phyloP scores from a whole-genome alignment of 2,329 filamentous ascomycete species.

The Zymoseptoria passerinii region DNA sequence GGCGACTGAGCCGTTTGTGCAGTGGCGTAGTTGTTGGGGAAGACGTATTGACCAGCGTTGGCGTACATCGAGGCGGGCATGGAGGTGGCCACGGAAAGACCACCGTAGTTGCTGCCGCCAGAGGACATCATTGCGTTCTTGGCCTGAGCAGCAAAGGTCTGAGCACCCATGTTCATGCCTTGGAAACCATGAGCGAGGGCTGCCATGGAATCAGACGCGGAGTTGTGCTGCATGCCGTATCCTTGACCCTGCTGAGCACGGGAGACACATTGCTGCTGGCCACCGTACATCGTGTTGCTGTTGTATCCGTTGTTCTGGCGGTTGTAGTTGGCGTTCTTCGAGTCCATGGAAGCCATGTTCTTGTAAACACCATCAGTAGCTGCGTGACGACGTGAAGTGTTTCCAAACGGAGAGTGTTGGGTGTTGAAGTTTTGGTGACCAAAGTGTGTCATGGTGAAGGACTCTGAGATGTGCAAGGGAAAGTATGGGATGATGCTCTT shows the following conservation, averaged over 20 bases:
- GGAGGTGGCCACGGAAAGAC: conserved; percentile 19
- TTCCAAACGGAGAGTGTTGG: conserved; percentile 12
- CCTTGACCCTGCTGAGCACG: conserved; percentile 25
- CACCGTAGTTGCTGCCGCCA: conserved; percentile 22
- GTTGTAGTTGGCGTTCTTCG: conserved; percentile 27
- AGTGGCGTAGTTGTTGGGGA: conserved; percentile 23
- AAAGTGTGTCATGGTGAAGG: conserved; percentile 11
- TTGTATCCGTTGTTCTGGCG: conserved; percentile 25
- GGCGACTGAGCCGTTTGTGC: conserved; percentile 27
- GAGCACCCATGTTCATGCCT: conserved; percentile 32
- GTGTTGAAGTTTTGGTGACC: conserved; percentile 6
- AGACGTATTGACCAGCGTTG: conserved; percentile 26
- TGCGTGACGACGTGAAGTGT: conserved; percentile 11
- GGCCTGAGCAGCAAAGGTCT: conserved; percentile 28
- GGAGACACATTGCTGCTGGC: conserved; percentile 25
- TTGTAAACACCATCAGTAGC: conserved; percentile 16
- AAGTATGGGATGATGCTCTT: conserved; percentile 7
- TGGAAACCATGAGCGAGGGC: conserved; percentile 33
- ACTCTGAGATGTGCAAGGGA: conserved; percentile 1
- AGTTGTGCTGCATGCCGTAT: conserved; percentile 29
- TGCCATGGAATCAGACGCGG: conserved; percentile 26
- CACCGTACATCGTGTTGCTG: conserved; percentile 22
- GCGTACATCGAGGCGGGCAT: conserved; percentile 29
- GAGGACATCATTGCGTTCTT: conserved; percentile 27
- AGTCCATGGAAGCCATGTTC: conserved; percentile 28